Evolutionary conservation across 2,329 filamentous ascomycete genomes (phyloP).

Genomic region (Teratosphaeria epicoccoides): DNA sequence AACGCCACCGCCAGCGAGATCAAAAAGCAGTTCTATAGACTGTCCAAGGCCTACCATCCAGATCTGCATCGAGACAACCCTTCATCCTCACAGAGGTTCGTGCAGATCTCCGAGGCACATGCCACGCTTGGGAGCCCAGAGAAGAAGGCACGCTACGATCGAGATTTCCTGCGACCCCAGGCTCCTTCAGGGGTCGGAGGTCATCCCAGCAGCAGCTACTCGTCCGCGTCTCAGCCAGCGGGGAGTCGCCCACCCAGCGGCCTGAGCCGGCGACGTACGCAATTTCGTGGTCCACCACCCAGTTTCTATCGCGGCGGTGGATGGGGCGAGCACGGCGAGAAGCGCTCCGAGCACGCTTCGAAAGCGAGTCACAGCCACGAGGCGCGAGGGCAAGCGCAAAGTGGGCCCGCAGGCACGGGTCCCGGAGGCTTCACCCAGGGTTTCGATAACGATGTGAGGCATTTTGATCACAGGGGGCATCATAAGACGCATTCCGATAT

Average conservation of each 20-base stretch:
- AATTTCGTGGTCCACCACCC: slow-evolving; percentile 78
- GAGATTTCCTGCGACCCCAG: slow-evolving; percentile 43
- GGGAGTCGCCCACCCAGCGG: slow-evolving; percentile 72
- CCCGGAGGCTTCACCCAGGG: slow-evolving; percentile 50
- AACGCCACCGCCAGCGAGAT: slow-evolving; percentile 66
- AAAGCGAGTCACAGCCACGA: slow-evolving; percentile 22
- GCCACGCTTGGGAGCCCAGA: slow-evolving; percentile 41
- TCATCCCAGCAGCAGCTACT: slow-evolving; percentile 45
- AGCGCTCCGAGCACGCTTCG: slow-evolving; percentile 39
- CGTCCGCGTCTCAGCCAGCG: slow-evolving; percentile 42
- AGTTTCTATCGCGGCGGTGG: slow-evolving; percentile 77
- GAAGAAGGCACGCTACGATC: slow-evolving; percentile 74
- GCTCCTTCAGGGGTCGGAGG: slow-evolving; percentile 26
- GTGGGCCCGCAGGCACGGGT: slow-evolving; percentile 18
- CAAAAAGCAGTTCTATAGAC: slow-evolving; percentile 81
- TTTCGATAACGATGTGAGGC: slow-evolving; percentile 48
- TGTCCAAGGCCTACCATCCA: slow-evolving; percentile 87
- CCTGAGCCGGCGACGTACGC: slow-evolving; percentile 61
- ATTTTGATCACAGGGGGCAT: slow-evolving; percentile 70
- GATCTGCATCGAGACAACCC: slow-evolving; percentile 77
- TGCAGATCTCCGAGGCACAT: slow-evolving; percentile 33
- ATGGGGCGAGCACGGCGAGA: slow-evolving; percentile 57
- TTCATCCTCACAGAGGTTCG: slow-evolving; percentile 56
- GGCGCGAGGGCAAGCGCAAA: slow-evolving; percentile 13
- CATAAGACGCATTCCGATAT: slow-evolving; percentile 60